phyloP scores from a whole-genome alignment of 306 rosid species.

The Cicer chorassanicum region DNA sequence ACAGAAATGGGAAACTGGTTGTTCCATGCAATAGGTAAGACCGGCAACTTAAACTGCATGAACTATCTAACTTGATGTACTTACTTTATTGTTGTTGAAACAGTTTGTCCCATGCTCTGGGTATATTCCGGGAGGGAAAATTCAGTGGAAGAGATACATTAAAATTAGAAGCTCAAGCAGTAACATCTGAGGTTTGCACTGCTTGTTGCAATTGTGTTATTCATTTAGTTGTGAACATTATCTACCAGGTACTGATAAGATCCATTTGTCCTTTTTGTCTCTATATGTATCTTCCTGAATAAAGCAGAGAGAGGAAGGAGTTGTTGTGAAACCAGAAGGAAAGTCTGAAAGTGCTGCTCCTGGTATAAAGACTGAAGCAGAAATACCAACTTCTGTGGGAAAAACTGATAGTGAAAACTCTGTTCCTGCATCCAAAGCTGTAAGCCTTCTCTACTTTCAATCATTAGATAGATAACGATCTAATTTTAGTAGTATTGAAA shows the following conservation, averaged over 20 bases:
- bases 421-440: constrained; percentile 64
- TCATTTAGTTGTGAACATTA: constrained; percentile 32
- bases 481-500: constrained; percentile 6
- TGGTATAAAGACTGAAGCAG: constrained; percentile 57
- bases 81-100: constrained; percentile 43
- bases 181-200: constrained; percentile 63
- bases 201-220: constrained; percentile 31
- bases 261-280: background rate
- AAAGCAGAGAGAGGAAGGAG: constrained; percentile 52
- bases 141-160: constrained; percentile 58
- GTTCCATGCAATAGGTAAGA: constrained; percentile 78
- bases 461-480: background rate
- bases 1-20: constrained; percentile 84
- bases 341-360: constrained; percentile 53
- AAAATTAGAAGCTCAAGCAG: constrained; percentile 71
- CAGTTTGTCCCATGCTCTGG: constrained; percentile 91
- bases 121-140: constrained; percentile 74
- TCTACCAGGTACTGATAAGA: constrained; percentile 26
- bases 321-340: constrained; percentile 52
- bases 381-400: constrained; percentile 43
- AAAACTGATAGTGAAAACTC: constrained; percentile 58
- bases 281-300: constrained; percentile 1
- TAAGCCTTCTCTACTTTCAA: constrained; percentile 43
- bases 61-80: constrained; percentile 23
- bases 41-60: constrained; percentile 3